Evolutionary conservation across 306 rosid genomes (phyloP).

Genomic region (Coriaria nepalensis): DNA sequence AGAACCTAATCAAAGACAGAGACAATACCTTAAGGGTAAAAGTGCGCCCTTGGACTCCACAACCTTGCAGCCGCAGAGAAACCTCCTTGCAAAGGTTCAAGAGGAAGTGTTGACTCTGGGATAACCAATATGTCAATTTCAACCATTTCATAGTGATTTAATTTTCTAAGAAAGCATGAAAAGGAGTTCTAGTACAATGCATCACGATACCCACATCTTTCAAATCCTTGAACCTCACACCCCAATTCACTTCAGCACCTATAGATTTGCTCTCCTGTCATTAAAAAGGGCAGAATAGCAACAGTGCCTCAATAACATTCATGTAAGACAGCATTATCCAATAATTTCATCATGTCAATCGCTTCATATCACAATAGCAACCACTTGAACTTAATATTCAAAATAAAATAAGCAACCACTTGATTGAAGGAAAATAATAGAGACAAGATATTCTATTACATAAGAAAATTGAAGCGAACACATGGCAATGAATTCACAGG

Average conservation of each 20-base stretch:
- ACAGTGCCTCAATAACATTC: no score
- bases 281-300: conserved; percentile 5
- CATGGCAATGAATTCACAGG: neutral
- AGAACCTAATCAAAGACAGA: no score
- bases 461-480: no score
- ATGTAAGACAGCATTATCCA: no score
- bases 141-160: conserved; percentile 11
- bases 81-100: conserved; percentile 83
- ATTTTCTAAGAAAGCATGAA: conserved; percentile 6
- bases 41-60: conserved; percentile 69
- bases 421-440: no score
- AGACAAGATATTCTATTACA: no score
- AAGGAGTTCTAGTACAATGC: conserved; percentile 10
- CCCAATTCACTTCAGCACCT: conserved; percentile 99
- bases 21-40: conserved; percentile 66
- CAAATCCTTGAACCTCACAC: conserved; percentile 72
- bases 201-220: conserved; percentile 55
- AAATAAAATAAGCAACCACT: no score
- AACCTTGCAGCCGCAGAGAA: conserved; percentile 59
- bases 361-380: no score
- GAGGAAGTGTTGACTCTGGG: conserved; percentile 65
- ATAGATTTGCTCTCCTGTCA: conserved; percentile 75
- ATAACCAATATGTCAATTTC: conserved; percentile 24
- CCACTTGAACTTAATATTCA: no score
- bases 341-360: no score